Base-by-base conservation (phyloP, 257 asterid species). In the Linaria vulgaris region DNA sequence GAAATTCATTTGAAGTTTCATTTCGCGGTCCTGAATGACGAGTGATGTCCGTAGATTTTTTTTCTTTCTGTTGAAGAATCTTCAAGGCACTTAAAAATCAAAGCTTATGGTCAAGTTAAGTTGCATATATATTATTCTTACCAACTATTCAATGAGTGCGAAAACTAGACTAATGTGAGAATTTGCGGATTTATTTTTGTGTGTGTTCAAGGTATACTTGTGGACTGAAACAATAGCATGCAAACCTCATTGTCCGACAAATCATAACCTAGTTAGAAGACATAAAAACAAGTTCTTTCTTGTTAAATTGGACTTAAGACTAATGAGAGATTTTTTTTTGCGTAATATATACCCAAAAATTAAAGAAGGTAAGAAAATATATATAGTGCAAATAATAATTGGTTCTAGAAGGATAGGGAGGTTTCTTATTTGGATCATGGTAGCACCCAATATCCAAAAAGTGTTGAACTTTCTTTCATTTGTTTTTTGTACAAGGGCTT, bases 1-100 rank as follows among this genome's bases (percentile, higher is more conserved):
- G 73, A 67, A 64, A 70, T 67, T 64, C 38, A 69, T 60, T 50
- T 17, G 70, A 68, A 54, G 49, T 50, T 64, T 70, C 73, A 25
- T 6, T 56, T 65, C 16, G 13, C 6, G 37, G 25, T 48, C 11
- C 5, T 11, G 41, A 34, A 1, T 34, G 15, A 21, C 34, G 34
- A 27, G 34, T 54, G 38, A 53, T 45, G n/a, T 43, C 17, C 9
- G 47, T 45, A 10, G 24, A 22, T 9, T 30, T 50, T 45, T 67
- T 63, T 56, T 14, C 1, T 34, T 9, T 56, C 12, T 57, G 31
- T 64, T 61, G 59, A 63, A 46, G 48, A 46, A 24, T 38, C 25
- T 24, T n/a, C n/a, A n/a, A n/a, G n/a, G n/a, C n/a, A n/a, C n/a
- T n/a, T n/a, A n/a, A n/a, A 44, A 12, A 44, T 12, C 49, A 12